Evolutionary conservation across 345 rosid genomes (phyloP), one percentile per base, ranked within the genome.

Genomic region (Raphanus sativus): DNA sequence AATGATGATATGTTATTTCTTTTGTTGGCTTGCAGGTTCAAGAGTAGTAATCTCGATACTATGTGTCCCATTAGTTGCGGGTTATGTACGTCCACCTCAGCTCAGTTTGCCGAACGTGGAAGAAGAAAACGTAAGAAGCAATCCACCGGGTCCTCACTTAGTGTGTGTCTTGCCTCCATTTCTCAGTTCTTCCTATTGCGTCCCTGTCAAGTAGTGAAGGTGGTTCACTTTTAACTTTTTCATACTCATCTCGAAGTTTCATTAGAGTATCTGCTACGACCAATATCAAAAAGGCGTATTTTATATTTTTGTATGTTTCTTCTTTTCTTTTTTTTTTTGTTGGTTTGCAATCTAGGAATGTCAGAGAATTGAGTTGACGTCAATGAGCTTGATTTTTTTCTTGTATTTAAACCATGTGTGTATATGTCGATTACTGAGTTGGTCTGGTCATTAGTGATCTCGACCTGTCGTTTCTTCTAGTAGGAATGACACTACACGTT

Each of bases 91-190:
- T 4, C 98, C 97, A 29, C 97, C 97, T 6, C 94, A 86, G 63
- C 86, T 92, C 3, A 81, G 87, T 13, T 84, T 94, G 34, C 97
- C 95, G 30, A 71, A 87, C 77, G 75, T 90, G 0, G 76, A 85
- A 12, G 91, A 90, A 75, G 89, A 90, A 62, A 86, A 86, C 74
- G 87, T 92, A 80, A 94, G 98, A 67, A 87, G 91, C 86, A 89
- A 85, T 83, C 96, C 90, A 25, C 88, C 96, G 0, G 94, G 92
- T 25, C 98, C 99, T 12, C 98, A 95, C 83, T 86, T 95, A 62
- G 86, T 95, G 6, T 87, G 98, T 13, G 89, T 95, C 71, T 83
- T 91, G 90, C 98, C 99, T 69, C 98, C 98, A 40, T 75, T 86
- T 61, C 88, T 89, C 61, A 87, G 98, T 85, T 92, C 96, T 71